phyloP scores from a whole-genome alignment of 805 yeast species.

The Wickerhamiella occidentalis region DNA sequence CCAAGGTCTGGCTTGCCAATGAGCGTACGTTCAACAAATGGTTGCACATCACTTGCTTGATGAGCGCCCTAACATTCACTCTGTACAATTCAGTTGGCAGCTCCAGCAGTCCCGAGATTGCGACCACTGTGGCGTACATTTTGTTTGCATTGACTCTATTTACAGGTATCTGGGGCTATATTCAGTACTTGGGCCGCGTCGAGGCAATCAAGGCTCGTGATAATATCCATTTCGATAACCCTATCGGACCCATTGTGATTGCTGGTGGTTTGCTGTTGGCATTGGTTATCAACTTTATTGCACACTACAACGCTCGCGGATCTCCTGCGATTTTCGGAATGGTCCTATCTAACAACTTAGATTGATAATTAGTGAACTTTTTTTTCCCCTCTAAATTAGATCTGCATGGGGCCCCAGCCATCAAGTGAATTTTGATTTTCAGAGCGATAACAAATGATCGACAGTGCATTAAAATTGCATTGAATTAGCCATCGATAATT shows the following conservation, averaged over 20 bases:
- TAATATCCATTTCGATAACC: constrained; percentile 78
- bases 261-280: constrained; percentile 58
- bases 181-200: constrained; percentile 58
- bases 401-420: background rate
- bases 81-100: constrained; percentile 62
- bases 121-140: constrained; percentile 59
- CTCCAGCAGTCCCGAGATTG: constrained; percentile 45
- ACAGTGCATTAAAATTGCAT: background rate
- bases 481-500: background rate
- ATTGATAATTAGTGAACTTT: background rate
- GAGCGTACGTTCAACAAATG: constrained; percentile 95
- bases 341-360: background rate
- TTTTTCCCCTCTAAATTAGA: background rate
- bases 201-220: constrained; percentile 66
- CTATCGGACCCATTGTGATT: constrained; percentile 76
- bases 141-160: constrained; percentile 75
- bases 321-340: constrained; percentile 2
- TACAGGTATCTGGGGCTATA: constrained; percentile 82
- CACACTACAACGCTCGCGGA: constrained; percentile 36
- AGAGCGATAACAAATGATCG: background rate
- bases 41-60: constrained; percentile 77
- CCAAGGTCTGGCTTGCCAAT: constrained; percentile 97
- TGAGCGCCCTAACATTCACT: constrained; percentile 75
- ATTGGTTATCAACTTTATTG: constrained; percentile 56
- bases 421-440: background rate